Base-by-base conservation (phyloP, 345 rosid species). In the Turnera subulata region DNA sequence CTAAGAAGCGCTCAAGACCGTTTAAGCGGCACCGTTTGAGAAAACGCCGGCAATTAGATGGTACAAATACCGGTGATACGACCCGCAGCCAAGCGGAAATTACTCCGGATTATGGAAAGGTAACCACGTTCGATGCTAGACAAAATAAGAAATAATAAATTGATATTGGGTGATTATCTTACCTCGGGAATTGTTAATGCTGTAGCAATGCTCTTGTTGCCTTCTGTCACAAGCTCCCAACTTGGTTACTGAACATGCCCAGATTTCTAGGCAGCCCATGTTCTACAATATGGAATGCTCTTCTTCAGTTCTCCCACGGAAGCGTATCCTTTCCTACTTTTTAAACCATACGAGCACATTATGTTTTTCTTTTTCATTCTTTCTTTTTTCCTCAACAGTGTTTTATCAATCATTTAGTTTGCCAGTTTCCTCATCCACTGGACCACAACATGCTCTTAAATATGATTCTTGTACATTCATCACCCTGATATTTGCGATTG, bases 321-420 rank as follows among this genome's bases (percentile, higher is more conserved):
- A 67, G 1, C 85, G 96, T 91, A 91, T 85, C 96, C 91, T 80
- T 75, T 50, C 5, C 18, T 24, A n/a, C 47, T 20, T 59, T 24
- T 47, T 48, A 39, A 22, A 17, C 6, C 15, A 18, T 61, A 18
- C 2, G 10, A 43, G 18, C 21, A 18, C 32, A 18, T 25, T 11
- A 24, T 55, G 24, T 13, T 17, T 38, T 47, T 21, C 29, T 13
- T 17, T 38, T 47, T 21, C 49, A 43, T 26, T 15, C 18, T 53
- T 19, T 24, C 17, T 38, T 18, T 21, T 46, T 35, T 46, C 33
- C 29, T 35, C 33, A 23, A 4, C 11, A 20, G 20, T 56, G 19
- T 18, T 14, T 14, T 20, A 32, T n/a, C 24, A n/a, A 38, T 64
- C 5, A 38, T 20, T 26, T 14, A 39, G 15, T 48, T 49, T 45